Base-by-base conservation (phyloP, 306 rosid genomes). In the Inga leiocalycina region DNA sequence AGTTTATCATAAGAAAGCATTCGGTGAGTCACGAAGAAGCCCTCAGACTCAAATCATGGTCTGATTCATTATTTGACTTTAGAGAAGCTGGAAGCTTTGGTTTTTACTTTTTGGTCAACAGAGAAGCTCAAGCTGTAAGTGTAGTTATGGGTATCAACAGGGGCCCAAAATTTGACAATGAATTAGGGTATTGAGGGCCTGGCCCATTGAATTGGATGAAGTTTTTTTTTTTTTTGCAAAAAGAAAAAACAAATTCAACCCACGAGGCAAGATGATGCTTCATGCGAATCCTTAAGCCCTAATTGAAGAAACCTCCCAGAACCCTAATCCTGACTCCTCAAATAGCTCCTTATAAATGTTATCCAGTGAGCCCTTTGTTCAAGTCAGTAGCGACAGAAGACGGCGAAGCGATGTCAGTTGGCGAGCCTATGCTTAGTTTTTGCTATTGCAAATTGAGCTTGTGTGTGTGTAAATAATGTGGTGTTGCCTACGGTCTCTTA, bases 321-420 rank as follows among this genome's bases (percentile, higher is more conserved):
- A 62, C 37, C 37, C 68, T 62, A 24, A 11, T 22, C 66, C 37
- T 37, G 0, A 22, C 32, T n/a, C 14, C 34, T 17, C 16, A 3
- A 8, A 20, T 59, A 22, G n/a, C 43, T 30, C 43, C 20, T 65
- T 87, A 90, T 73, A 35, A 41, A 4, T 51, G 16, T 14, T 4
- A 17, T 30, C 32, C 24, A 73, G 88, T 14, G 32, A 62, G 81
- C 82, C 91, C 89, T 74, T 30, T 10, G 46, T 44, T 78, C 80
- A 77, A 35, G 48, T 32, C 57, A 37, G 87, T 88, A 27, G 87
- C 75, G 54, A 12, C 35, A 22, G 17, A 80, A 79, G 45, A 90
- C 87, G 91, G 91, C 92, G 87, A 94, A 86, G 92, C 88, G 89
- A 85, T 92, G 95, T 92, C 10, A 68, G 90, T 27, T 44, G 37